Evolutionary conservation across 176 grass and related monocot species (phyloP), one percentile per base, ranked within the genome.

Genomic region (Oryza australiensis): DNA sequence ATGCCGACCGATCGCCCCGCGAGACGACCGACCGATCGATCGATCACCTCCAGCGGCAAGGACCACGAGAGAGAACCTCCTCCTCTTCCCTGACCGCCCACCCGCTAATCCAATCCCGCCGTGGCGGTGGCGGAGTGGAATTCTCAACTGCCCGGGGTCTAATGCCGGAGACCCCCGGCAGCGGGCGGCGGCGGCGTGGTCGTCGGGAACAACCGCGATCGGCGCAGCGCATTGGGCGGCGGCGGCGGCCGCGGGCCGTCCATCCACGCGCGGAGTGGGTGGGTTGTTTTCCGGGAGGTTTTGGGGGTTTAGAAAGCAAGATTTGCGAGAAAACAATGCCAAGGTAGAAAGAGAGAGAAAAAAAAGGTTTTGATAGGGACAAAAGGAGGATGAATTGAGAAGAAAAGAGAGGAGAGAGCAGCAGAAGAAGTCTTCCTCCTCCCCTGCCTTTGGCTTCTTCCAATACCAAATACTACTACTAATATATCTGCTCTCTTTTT

Each of bases 361-460:
- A 73, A 78, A 62, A 76, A 16, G 45, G 30, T 37, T 10, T 68
- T 84, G 85, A 91, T 74, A 84, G 76, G 68, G 76, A 91, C 81
- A 91, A 88, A 84, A 73, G 79, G 76, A 53, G 86, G 63, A 85
- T 65, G 84, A 80, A 79, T 64, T 41, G 63, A 66, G 73, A 68
- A 68, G 57, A 72, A 12, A 27, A n/a, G 12, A 11, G 70, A 72
- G 63, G 70, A 72, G 63, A 53, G 73, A 22, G 26, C 38, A 48
- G 35, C 1, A 34, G 66, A 48, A 18, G 70, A 28, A 64, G 77
- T 18, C 33, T 67, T 65, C 53, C 57, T 22, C n/a, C n/a, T 74
- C 28, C 48, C 30, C 83, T 83, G 8, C 60, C 60, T 90, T 30
- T 26, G 35, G 43, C 59, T 30, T 80, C 81, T 85, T 76, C 68